These are phyloP conservation scores for Daldinia sp. DNA, from an alignment of 2,329 filamentous ascomycete genomes.

Conservation along the genomic window DNA sequence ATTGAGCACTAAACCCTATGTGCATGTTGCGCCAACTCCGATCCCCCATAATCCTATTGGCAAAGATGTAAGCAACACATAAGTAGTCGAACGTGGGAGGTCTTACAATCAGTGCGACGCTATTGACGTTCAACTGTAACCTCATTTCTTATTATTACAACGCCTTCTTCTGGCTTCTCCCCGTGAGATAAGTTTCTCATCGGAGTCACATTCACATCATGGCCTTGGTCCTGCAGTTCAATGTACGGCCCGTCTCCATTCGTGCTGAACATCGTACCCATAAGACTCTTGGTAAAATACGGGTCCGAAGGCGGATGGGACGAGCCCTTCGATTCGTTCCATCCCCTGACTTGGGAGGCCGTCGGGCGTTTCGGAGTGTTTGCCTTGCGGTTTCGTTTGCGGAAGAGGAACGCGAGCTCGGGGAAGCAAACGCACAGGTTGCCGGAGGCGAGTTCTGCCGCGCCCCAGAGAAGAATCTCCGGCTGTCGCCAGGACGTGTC, in stretches of 20 bases:
- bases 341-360: conserved; percentile 9
- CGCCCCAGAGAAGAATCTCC: conserved; percentile 38
- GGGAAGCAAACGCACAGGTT: conserved; percentile 40
- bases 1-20: not conserved
- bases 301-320: conserved; percentile 5
- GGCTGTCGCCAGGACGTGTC: conserved; percentile 37
- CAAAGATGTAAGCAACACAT: not conserved
- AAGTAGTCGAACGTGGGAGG: not conserved
- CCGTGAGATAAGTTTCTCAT: not conserved
- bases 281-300: conserved; percentile 17
- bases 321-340: conserved; percentile 12
- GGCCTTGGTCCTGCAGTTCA: conserved; percentile 15
- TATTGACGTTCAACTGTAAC: conserved; percentile 15
- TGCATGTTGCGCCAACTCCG: not conserved
- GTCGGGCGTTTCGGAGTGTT: conserved; percentile 9
- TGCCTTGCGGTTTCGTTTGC: conserved; percentile 14
- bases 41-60: not conserved
- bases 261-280: conserved; percentile 16
- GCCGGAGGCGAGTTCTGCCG: conserved; percentile 34
- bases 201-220: conserved; percentile 13
- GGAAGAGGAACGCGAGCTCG: conserved; percentile 30
- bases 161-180: conserved; percentile 13
- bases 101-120: not conserved
- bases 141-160: conserved; percentile 16
- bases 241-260: conserved; percentile 15